Evolutionary conservation across 1,284 basidiomycete genomes (phyloP).

Genomic region (Rhodotorula glutinis): DNA sequence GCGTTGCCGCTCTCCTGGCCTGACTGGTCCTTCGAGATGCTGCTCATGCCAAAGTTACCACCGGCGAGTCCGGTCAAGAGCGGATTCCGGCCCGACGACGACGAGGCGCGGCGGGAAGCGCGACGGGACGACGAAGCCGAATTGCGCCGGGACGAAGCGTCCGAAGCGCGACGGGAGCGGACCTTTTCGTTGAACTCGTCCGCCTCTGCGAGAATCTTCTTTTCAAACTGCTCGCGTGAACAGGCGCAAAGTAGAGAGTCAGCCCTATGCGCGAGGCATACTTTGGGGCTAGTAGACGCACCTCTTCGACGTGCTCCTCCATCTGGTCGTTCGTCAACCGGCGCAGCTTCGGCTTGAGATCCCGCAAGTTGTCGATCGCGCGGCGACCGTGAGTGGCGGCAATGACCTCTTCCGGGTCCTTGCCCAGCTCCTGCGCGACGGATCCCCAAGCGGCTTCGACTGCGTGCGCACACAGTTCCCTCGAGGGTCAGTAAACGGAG

Average conservation of each 20-base stretch:
- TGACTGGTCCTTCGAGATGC: conserved; percentile 14
- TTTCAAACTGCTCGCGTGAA: conserved; percentile 55
- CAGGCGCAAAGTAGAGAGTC: not conserved
- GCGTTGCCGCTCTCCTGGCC: not conserved
- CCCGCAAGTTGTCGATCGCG: conserved; percentile 62
- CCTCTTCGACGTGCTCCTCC: conserved; percentile 61
- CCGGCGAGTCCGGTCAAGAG: conserved; percentile 32
- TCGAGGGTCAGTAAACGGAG: no score
- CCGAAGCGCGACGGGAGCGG: conserved; percentile 33
- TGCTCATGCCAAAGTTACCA: conserved; percentile 36
- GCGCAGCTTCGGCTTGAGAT: conserved; percentile 60
- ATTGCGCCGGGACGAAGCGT: conserved; percentile 28
- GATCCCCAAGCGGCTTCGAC: conserved; percentile 73
- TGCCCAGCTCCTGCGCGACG: conserved; percentile 56
- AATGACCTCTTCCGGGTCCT: conserved; percentile 45
- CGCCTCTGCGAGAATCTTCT: conserved; percentile 67
- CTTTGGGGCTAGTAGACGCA: conserved; percentile 11
- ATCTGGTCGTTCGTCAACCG: conserved; percentile 57
- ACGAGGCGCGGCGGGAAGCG: conserved; percentile 19
- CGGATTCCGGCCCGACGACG: conserved; percentile 31
- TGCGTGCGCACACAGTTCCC: no score
- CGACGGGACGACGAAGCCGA: conserved; percentile 30
- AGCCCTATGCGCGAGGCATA: not conserved
- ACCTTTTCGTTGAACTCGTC: conserved; percentile 58
- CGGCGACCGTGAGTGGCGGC: conserved; percentile 70